These are phyloP conservation scores for Thielaviopsis ethacetica DNA, from an alignment of 2,329 filamentous ascomycete genomes.

Conservation along the genomic window DNA sequence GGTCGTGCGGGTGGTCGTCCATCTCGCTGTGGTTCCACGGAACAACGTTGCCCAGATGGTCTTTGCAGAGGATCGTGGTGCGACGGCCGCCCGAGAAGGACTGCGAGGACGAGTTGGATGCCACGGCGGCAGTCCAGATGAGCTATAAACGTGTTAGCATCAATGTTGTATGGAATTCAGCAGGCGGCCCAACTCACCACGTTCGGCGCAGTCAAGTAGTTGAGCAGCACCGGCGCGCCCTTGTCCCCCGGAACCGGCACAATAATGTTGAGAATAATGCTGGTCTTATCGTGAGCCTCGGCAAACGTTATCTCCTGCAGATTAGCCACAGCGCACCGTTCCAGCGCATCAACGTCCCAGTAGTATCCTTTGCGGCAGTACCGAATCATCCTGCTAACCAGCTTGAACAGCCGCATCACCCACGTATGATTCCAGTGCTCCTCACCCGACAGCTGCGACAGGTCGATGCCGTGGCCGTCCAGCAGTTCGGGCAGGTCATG, in stretches of 20 bases:
- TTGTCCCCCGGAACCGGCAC: constrained; percentile 59
- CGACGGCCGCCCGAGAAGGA: constrained; percentile 49
- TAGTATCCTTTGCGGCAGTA: constrained; percentile 68
- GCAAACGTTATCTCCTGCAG: constrained; percentile 85
- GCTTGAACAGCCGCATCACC: constrained; percentile 24
- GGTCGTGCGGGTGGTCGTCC: constrained; percentile 10
- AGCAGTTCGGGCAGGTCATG: constrained; percentile 67
- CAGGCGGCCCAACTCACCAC: constrained; percentile 35
- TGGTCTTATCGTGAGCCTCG: constrained; percentile 75
- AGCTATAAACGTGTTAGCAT: constrained; percentile 29
- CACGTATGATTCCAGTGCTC: constrained; percentile 12
- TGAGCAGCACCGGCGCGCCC: constrained; percentile 70
- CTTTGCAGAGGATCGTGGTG: constrained; percentile 58
- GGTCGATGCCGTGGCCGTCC: constrained; percentile 63
- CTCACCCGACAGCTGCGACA: constrained; percentile 53
- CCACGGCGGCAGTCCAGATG: constrained; percentile 65
- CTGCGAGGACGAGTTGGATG: constrained; percentile 52
- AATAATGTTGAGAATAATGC: constrained; percentile 80
- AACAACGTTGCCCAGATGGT: constrained; percentile 52
- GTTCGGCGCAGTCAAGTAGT: constrained; percentile 85
- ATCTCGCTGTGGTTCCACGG: constrained; percentile 37
- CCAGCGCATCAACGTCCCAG: constrained; percentile 64
- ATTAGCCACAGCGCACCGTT: constrained; percentile 70
- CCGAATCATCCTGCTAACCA: constrained; percentile 48
- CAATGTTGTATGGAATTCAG: neutral